These are phyloP conservation scores for Emericellopsis cladophorae DNA, from an alignment of 2,329 filamentous ascomycete genomes.

Conservation along the genomic window DNA sequence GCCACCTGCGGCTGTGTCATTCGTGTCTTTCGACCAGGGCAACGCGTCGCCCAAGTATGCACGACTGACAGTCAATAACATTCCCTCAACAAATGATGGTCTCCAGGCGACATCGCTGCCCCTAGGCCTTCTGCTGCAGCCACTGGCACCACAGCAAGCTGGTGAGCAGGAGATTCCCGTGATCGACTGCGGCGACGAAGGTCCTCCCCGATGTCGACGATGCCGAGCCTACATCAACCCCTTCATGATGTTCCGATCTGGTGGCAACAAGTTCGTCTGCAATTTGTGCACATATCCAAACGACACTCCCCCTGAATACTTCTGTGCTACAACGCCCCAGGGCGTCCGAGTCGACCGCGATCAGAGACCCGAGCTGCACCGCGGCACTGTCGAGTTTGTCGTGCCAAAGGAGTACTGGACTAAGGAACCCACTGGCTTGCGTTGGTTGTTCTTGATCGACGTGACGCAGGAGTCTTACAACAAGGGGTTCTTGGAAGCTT, in stretches of 20 bases:
- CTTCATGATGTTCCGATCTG: conserved; percentile 93
- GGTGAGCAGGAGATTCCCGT: conserved; percentile 84
- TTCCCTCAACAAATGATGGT: conserved; percentile 71
- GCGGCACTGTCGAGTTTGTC: conserved; percentile 89
- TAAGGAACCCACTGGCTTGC: conserved; percentile 77
- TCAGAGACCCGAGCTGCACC: conserved; percentile 77
- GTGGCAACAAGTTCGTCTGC: conserved; percentile 93
- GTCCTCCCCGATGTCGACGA: conserved; percentile 81
- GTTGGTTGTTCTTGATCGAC: conserved; percentile 86
- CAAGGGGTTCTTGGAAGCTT: conserved; percentile 79
- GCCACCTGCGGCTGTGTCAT: conserved; percentile 77
- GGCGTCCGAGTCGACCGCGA: conserved; percentile 80
- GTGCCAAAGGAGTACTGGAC: conserved; percentile 99
- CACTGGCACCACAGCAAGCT: conserved; percentile 67
- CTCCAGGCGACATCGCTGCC: conserved; percentile 71
- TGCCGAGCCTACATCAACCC: conserved; percentile 97
- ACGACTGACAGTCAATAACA: conserved; percentile 84
- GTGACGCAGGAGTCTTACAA: conserved; percentile 85
- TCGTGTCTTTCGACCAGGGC: conserved; percentile 89
- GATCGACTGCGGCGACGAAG: conserved; percentile 83
- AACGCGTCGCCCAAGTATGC: conserved; percentile 93
- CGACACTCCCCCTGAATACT: conserved; percentile 86
- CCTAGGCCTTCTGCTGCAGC: conserved; percentile 79
- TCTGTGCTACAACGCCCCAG: conserved; percentile 76
- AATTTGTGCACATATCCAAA: conserved; percentile 98